Evolutionary conservation across 805 yeast species (phyloP).

Genomic region (Ogataea nonfermentans): DNA sequence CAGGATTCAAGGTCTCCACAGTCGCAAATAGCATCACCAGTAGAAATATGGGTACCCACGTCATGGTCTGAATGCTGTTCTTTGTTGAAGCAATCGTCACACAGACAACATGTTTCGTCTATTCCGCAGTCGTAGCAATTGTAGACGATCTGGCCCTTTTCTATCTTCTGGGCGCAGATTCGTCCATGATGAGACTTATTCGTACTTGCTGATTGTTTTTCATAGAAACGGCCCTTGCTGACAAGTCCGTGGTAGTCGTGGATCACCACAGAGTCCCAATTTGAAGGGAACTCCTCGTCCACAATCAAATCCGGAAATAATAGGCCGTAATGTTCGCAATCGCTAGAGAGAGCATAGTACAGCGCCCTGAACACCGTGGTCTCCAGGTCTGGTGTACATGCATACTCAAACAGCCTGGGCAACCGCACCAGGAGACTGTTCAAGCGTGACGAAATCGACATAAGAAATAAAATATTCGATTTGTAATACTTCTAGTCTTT

Average conservation of each 20-base stretch:
- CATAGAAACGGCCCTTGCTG: constrained; percentile 24
- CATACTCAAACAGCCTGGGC: constrained; percentile 18
- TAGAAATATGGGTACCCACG: constrained; percentile 51
- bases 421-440: constrained; percentile 12
- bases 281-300: constrained; percentile 22
- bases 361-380: constrained; percentile 19
- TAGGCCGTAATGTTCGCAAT: constrained; percentile 14
- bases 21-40: constrained; percentile 63
- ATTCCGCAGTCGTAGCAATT: constrained; percentile 74
- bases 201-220: constrained; percentile 16
- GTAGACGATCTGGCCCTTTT: constrained; percentile 62
- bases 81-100: constrained; percentile 69
- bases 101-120: constrained; percentile 76
- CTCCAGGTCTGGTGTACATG: constrained; percentile 19
- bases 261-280: constrained; percentile 24
- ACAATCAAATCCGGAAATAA: constrained; percentile 21
- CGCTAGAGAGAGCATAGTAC: constrained; percentile 17
- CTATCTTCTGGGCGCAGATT: constrained; percentile 66
- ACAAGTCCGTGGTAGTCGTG: constrained; percentile 12
- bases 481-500: neutral
- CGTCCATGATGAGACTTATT: constrained; percentile 50
- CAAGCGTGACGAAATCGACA: constrained; percentile 8
- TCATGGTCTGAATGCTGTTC: constrained; percentile 67
- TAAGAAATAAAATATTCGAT: neutral
- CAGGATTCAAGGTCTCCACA: constrained; percentile 74